phyloP scores from a whole-genome alignment of 2,329 filamentous ascomycete species.

The Penicillium sp. region DNA sequence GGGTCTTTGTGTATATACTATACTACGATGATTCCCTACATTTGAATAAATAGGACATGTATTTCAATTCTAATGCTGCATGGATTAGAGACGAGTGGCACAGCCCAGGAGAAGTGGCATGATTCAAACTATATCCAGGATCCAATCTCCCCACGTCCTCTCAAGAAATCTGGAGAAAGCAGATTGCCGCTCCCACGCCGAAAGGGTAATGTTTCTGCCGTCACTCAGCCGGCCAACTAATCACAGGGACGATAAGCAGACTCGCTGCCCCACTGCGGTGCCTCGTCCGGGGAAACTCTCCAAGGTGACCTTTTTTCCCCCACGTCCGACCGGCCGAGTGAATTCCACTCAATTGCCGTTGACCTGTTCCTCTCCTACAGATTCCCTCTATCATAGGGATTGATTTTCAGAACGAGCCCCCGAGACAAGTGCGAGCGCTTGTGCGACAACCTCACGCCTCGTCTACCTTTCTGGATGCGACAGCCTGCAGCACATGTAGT shows the following conservation, averaged over 20 bases:
- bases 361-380: not conserved
- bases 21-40: not conserved
- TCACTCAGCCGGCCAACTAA: conserved; percentile 1
- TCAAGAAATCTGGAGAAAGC: not conserved
- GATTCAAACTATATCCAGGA: not conserved
- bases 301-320: not conserved
- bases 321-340: not conserved
- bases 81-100: not conserved
- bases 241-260: conserved; percentile 14
- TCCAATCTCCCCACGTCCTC: not conserved
- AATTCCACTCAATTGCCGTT: not conserved
- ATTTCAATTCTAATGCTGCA: not conserved
- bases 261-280: conserved; percentile 7
- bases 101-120: not conserved
- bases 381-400: not conserved
- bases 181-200: not conserved
- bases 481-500: not conserved
- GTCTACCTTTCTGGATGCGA: conserved; percentile 5
- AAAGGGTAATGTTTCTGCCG: conserved; percentile 2
- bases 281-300: conserved; percentile 11
- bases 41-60: not conserved
- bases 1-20: not conserved
- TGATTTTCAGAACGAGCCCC: not conserved
- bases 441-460: not conserved
- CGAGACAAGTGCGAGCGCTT: not conserved